Percentiles rank a stretch among this genome's conserved stretches.
Conservation (phyloP, 306 rosid species). For the Biancaea sappan region DNA sequence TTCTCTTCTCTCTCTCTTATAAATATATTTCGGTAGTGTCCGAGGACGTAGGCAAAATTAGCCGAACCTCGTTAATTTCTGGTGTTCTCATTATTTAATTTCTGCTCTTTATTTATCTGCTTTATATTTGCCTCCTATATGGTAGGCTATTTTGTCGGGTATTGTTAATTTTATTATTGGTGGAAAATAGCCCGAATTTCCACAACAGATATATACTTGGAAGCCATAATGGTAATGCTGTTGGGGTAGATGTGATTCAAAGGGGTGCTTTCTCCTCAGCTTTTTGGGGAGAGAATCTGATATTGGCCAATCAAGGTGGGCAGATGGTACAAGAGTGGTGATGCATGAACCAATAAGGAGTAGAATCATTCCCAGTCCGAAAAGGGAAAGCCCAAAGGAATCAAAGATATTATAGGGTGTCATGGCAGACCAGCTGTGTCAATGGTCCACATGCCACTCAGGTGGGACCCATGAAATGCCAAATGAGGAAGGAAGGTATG, state of each 20-base stretch:
- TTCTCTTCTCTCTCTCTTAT: no score
- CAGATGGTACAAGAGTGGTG: not conserved
- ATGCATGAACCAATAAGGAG: constrained; percentile 12
- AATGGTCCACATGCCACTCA: not conserved
- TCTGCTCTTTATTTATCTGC: no score
- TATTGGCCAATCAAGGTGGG: constrained; percentile 37
- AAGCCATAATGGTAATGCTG: constrained; percentile 21
- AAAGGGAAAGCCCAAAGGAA: constrained; percentile 39
- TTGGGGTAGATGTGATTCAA: constrained; percentile 15
- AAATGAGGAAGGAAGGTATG: constrained; percentile 17
- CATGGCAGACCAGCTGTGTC: not conserved
- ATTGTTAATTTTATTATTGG: no score
- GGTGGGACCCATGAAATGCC: constrained; percentile 16
- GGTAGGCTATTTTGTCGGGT: no score
- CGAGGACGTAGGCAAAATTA: no score
- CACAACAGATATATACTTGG: no score
- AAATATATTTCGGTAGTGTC: no score
- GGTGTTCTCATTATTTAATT: no score
- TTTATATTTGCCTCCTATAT: no score
- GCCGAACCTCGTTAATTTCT: no score
- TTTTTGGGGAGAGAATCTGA: constrained; percentile 21
- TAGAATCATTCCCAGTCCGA: constrained; percentile 38
- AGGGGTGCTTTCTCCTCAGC: not conserved
- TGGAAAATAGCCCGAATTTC: no score
- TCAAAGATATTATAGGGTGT: not conserved